Evolutionary conservation across 805 yeast genomes (phyloP), one percentile per base, ranked within the genome.

Genomic region (Candida gorgasii): DNA sequence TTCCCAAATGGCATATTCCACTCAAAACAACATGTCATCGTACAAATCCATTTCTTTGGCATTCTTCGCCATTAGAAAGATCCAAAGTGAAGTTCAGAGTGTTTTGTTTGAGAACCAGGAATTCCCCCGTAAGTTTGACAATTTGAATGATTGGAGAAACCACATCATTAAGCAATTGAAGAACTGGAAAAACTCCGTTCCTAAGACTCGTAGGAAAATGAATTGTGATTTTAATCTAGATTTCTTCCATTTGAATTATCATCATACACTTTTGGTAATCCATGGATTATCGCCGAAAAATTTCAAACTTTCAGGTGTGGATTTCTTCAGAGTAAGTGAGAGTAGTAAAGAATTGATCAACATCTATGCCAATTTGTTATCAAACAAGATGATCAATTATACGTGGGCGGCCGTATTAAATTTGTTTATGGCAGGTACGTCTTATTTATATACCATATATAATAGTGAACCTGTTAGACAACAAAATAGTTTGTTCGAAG

Each of bases 331-430:
- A 32, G 78, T 88, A 9, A 73, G 78, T 8, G 80, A 77, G 18
- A 78, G 90, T 0, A 78, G 93, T 1, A 76, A 75, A 50, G 84
- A 82, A 33, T 75, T 88, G 26, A 82, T 89, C 40, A 65, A 70
- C 24, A 75, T 82, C 22, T 89, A 86, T 58, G 66, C 75, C 38
- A 76, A 75, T 39, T 63, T 89, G 28, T 77, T 75, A 50, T 60
- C 67, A n/a, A 72, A 72, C 20, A 77, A 76, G 52, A 69, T 78
- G 36, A 74, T 89, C 46, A 88, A 88, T 60, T 89, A 86, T 61
- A 87, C 96, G 0, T 89, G 97, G 97, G 90, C 89, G 1, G 93
- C 95, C 0, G 90, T 88, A 2, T 95, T 89, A 59, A 89, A 88
- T 57, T 67, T 88, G 41, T 88, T 88, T 58, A 84, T 86, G 85